Base-by-base conservation (phyloP, 2,329 filamentous ascomycete genomes). In the Lecanoromycetidae sp. region DNA sequence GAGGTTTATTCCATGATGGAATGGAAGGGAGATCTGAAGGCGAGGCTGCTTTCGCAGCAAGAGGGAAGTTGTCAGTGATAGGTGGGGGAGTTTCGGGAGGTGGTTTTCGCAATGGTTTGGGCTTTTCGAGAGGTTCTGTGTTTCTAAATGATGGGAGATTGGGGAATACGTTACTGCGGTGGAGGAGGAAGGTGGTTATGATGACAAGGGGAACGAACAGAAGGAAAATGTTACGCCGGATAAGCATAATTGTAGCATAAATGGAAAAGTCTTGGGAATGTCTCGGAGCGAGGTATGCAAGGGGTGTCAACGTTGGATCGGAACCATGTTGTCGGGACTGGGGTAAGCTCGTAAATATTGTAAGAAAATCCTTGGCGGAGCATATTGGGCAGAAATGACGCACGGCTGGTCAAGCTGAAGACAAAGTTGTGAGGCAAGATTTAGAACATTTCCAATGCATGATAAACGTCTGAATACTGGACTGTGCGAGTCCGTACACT, bases 1-100 rank as follows among this genome's bases (percentile, higher is more conserved):
- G 51, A 5, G 51, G 48, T 3, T 13, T 37, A 29, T 53, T 53
- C 51, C 51, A 53, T 32, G 25, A 15, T 15, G 48, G 51, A 20
- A 53, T 51, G 9, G 40, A 40, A 17, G 51, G 51, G 2, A 53
- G 44, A 19, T 51, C 48, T n/a, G 33, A 22, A 12, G 48, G 36
- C 5, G 43, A 48, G 8, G 42, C 49, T 3, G 51, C 51, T 7
- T 23, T 27, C 4, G 51, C 40, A 10, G 51, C 51, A 23, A 36
- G 39, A 15, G 48, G 48, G 17, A 53, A 53, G 23, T 50, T 51
- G 30, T 53, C 51, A 17, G 22, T 22, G 5, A 51, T 44, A 7
- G 40, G 44, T 12, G 51, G 35, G 5, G 40, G 48, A 25, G n/a
- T 17, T 5, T 44, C 44, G 7, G 42, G 29, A 5, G 26, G 17